Evolutionary conservation across 345 rosid genomes (phyloP), one percentile per base, ranked within the genome.

Genomic region (Citrus mangshanensis): DNA sequence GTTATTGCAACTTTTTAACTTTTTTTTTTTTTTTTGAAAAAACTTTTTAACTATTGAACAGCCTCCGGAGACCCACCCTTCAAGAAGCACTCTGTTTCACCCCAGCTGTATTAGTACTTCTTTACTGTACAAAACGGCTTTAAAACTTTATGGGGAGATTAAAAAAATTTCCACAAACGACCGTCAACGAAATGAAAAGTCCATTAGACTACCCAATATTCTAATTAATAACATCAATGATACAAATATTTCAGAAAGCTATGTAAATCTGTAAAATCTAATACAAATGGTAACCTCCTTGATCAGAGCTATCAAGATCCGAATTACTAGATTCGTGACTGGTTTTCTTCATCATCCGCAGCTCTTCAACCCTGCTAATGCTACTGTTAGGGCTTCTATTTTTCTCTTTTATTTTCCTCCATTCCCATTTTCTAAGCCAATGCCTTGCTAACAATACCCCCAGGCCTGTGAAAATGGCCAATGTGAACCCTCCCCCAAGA

Each of bases 401-500:
- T 69, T 80, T 81, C 6, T 24, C 61, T 51, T 80, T 81, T 7
- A 14, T 70, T 25, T 60, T 80, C 77, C 86, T 87, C 87, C 85
- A 87, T 76, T 85, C 84, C 85, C 81, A 75, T 82, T 87, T 87
- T 71, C 74, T 87, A 22, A 82, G 54, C 89, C 86, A 83, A 79
- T 89, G 90, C 51, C 69, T 61, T 0, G 82, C 82, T 66, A 87
- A 72, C 75, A 87, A 63, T 64, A 82, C 67, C 64, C 79, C 89
- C 34, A 87, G 82, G 16, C 87, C 91, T 8, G 61, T 72, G 81
- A 82, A 87, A 28, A 85, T 84, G 55, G 79, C 80, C n/a, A 66
- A 0, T 4, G 86, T 80, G 56, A 84, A 54, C 38, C 91, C 94
- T 82, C 85, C 89, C 16, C 88, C 92, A 7, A 87, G 72, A 0